A percentile compares a stretch with the other conserved stretches of the same genome.
Evolutionary conservation across 495 filamentous ascomycete genomes (phyloP).

Genomic region (Choiromyces venosus): DNA sequence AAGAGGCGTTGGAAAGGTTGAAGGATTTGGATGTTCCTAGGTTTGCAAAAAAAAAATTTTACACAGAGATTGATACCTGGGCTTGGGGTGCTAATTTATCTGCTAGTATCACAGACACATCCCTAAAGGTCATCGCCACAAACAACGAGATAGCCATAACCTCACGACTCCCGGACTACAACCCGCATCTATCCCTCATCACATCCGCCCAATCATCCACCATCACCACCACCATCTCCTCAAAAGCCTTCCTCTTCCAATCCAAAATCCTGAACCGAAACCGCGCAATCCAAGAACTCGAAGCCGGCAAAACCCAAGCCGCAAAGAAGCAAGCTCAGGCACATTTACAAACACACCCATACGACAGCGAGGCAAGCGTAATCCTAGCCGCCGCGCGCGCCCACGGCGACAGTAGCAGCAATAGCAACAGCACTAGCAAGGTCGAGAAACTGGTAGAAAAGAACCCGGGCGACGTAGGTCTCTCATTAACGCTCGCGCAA

Average conservation of each 20-base stretch:
- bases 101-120: conserved; percentile 67
- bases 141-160: conserved; percentile 62
- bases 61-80: background rate
- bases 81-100: conserved; percentile 36
- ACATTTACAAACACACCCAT: conserved; percentile 44
- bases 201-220: conserved; percentile 51
- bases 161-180: conserved; percentile 53
- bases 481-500: conserved; percentile 76
- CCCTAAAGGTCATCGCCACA: conserved; percentile 69
- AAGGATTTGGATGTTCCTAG: conserved; percentile 58
- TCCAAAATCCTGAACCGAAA: conserved; percentile 62
- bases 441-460: conserved; percentile 65
- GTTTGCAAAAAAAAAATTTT: conserved; percentile 55
- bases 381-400: conserved; percentile 77
- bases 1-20: conserved; percentile 65
- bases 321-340: conserved; percentile 46
- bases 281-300: conserved; percentile 64
- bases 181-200: conserved; percentile 71
- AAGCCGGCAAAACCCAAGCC: conserved; percentile 69
- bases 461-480: conserved; percentile 74
- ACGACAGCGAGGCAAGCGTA: conserved; percentile 44
- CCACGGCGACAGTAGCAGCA: conserved; percentile 57
- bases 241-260: conserved; percentile 62
- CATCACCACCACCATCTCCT: conserved; percentile 43
- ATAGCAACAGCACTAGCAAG: conserved; percentile 60